Conservation (phyloP, 2,329 filamentous ascomycete species). For the Cercospora beticola region DNA sequence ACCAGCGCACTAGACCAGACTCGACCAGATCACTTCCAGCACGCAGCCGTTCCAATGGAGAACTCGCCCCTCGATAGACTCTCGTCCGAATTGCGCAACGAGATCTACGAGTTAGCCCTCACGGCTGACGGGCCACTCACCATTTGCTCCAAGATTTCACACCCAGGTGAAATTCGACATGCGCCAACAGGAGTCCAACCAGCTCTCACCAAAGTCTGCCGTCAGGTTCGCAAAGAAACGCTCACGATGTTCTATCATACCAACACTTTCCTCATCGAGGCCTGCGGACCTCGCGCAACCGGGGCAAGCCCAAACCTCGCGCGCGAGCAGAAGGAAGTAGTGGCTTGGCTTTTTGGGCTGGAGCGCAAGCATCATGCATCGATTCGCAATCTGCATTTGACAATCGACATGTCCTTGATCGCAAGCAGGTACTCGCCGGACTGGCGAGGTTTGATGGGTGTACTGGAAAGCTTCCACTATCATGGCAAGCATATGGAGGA, state of each 20-base stretch:
- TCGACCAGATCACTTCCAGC: neutral
- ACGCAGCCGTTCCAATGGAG: neutral
- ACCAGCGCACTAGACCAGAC: neutral
- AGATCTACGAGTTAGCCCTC: neutral
- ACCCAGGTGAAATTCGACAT: neutral
- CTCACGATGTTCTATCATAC: constrained; percentile 1
- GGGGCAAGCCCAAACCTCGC: neutral
- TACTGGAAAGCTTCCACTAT: neutral
- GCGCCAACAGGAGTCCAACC: neutral
- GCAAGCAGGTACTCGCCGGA: neutral
- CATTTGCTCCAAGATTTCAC: neutral
- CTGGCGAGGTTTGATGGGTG: neutral
- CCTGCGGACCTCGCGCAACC: neutral
- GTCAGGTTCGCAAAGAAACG: neutral
- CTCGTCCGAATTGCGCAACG: neutral
- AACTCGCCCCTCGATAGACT: neutral
- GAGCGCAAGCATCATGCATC: neutral
- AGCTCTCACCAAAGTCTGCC: neutral
- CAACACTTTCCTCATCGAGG: constrained; percentile 1
- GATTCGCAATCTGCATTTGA: neutral
- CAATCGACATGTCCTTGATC: neutral
- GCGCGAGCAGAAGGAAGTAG: neutral
- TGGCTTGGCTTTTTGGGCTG: neutral
- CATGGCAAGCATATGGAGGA: neutral
- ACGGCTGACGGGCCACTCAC: neutral